phyloP scores from a whole-genome alignment of 2,329 filamentous ascomycete species.

The Pseudocercospora pini-densiflorae region DNA sequence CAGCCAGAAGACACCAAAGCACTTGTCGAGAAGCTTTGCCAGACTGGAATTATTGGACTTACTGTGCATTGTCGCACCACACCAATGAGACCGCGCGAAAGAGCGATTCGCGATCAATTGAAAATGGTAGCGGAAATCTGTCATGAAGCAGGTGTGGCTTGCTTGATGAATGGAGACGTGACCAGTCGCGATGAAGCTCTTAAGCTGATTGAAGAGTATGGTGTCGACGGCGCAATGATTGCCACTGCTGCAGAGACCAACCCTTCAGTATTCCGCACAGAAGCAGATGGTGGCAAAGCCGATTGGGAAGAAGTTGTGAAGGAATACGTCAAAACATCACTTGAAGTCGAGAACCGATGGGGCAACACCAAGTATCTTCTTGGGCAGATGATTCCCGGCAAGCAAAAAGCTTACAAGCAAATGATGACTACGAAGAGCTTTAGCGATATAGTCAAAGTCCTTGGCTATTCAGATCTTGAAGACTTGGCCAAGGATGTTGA shows the following conservation, averaged over 20 bases:
- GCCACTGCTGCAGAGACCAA: slow-evolving; percentile 92
- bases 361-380: slow-evolving; percentile 94
- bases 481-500: slow-evolving; percentile 70
- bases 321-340: slow-evolving; percentile 71
- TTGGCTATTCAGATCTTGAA: slow-evolving; percentile 66
- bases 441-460: slow-evolving; percentile 65
- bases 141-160: slow-evolving; percentile 82
- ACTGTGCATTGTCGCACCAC: slow-evolving; percentile 96
- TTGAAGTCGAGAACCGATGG: slow-evolving; percentile 83
- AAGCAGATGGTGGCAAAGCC: slow-evolving; percentile 70
- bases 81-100: slow-evolving; percentile 89
- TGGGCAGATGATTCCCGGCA: slow-evolving; percentile 83
- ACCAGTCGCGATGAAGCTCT: slow-evolving; percentile 73
- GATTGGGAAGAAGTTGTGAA: slow-evolving; percentile 78
- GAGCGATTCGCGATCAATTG: slow-evolving; percentile 79
- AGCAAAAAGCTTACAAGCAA: slow-evolving; percentile 64
- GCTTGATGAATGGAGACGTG: slow-evolving; percentile 95
- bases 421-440: slow-evolving; percentile 74
- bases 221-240: slow-evolving; percentile 97
- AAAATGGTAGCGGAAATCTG: slow-evolving; percentile 83
- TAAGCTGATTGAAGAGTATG: slow-evolving; percentile 73
- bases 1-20: slow-evolving; percentile 74
- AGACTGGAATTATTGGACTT: slow-evolving; percentile 87
- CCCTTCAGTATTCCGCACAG: slow-evolving; percentile 78
- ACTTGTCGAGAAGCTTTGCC: slow-evolving; percentile 77